These are phyloP conservation scores for Hypoxylon intermedium DNA, from an alignment of 495 filamentous ascomycete genomes.

Conservation along the genomic window DNA sequence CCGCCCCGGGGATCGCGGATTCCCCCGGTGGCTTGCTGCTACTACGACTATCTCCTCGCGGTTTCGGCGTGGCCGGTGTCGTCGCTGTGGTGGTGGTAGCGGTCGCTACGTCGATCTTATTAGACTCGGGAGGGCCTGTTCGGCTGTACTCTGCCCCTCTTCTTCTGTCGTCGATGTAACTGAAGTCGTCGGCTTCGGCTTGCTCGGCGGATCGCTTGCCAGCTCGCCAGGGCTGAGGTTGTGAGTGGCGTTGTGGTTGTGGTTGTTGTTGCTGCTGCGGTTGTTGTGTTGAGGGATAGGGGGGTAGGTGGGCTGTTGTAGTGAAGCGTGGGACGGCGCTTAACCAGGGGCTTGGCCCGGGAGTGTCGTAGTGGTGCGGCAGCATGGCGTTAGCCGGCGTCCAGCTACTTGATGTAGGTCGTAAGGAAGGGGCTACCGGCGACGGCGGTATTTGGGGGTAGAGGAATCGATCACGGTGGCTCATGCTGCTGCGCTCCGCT, in stretches of 20 bases:
- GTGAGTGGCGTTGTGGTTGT: conserved; percentile 1
- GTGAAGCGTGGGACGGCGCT: conserved; percentile 53
- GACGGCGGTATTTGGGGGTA: conserved; percentile 28
- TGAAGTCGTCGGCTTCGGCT: conserved; percentile 31
- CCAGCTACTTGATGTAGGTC: conserved; percentile 31
- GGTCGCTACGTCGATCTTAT: not conserved
- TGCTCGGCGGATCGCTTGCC: conserved; percentile 30
- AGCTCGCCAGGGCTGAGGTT: conserved; percentile 26
- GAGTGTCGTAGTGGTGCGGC: conserved; percentile 25
- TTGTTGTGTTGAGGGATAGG: conserved; percentile 11
- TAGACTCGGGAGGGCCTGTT: not conserved
- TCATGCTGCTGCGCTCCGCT: conserved; percentile 28
- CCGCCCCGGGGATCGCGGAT: conserved; percentile 33
- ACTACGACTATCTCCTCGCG: conserved; percentile 1
- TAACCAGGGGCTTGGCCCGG: conserved; percentile 49
- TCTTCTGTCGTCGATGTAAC: conserved; percentile 9
- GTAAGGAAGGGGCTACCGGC: conserved; percentile 11
- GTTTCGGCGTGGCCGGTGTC: conserved; percentile 1
- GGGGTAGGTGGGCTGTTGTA: conserved; percentile 30
- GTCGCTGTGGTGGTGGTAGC: conserved; percentile 18
- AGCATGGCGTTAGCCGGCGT: conserved; percentile 36
- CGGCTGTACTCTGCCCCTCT: not conserved
- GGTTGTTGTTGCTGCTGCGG: not conserved
- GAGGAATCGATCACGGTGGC: conserved; percentile 38
- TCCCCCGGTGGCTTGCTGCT: conserved; percentile 12